Percentiles rank a stretch among this genome's conserved stretches.
Conservation (phyloP, 2,329 filamentous ascomycete genomes). For the Microcera coccophila region DNA sequence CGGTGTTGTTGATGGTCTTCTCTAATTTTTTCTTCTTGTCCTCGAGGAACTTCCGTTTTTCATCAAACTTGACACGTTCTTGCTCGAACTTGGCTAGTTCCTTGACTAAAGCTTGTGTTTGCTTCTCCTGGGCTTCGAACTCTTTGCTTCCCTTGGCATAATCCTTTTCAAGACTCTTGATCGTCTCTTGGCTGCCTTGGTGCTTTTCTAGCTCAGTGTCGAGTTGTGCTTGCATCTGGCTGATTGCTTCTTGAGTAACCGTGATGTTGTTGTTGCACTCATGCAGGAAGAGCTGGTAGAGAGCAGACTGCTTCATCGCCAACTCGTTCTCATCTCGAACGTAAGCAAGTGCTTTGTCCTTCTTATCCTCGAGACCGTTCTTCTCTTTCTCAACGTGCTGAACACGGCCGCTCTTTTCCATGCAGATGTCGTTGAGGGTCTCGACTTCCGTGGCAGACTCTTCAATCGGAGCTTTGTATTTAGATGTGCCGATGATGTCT, state of each 20-base stretch:
- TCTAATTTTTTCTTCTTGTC: slow-evolving; percentile 94
- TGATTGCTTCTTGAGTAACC: slow-evolving; percentile 84
- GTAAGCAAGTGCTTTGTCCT: slow-evolving; percentile 85
- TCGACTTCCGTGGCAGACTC: slow-evolving; percentile 89
- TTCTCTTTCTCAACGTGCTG: slow-evolving; percentile 98
- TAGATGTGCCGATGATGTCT: slow-evolving; percentile 97
- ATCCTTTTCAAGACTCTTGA: slow-evolving; percentile 82
- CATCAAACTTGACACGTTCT: slow-evolving; percentile 93
- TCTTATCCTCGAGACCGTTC: slow-evolving; percentile 88
- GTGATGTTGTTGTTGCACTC: slow-evolving; percentile 86
- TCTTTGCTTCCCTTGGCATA: slow-evolving; percentile 81
- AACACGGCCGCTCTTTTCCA: slow-evolving; percentile 91
- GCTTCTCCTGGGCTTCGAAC: slow-evolving; percentile 77
- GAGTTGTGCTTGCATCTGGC: slow-evolving; percentile 83
- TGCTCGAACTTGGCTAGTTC: slow-evolving; percentile 93
- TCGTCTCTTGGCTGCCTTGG: slow-evolving; percentile 80
- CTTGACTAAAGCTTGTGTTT: slow-evolving; percentile 73
- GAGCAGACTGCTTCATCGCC: slow-evolving; percentile 77
- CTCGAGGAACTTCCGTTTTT: slow-evolving; percentile 90
- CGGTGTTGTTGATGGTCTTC: slow-evolving; percentile 75
- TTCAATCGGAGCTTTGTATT: slow-evolving; percentile 96
- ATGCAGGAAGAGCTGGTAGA: slow-evolving; percentile 88
- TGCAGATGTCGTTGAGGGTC: slow-evolving; percentile 85
- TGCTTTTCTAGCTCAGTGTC: slow-evolving; percentile 88
- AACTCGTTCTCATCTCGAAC: slow-evolving; percentile 93